Percentiles rank a stretch among this genome's conserved stretches.
Evolutionary conservation across 169 alveolate species (phyloP).

Genomic region (Theileria orientalis): DNA sequence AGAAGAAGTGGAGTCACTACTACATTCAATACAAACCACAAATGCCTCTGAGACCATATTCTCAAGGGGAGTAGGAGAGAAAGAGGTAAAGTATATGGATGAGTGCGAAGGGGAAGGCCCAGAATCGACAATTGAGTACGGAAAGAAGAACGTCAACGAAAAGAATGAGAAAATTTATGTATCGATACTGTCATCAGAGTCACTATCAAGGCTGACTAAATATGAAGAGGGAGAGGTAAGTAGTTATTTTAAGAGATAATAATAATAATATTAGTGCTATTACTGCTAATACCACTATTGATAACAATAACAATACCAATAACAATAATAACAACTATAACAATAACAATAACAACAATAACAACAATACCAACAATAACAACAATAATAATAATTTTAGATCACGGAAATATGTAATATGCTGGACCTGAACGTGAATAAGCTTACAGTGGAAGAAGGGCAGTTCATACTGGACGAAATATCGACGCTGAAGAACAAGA

Average conservation of each 20-base stretch:
- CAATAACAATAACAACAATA: no score
- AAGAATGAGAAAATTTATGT: neutral
- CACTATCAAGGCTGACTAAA: constrained; percentile 3
- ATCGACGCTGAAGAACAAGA: constrained; percentile 85
- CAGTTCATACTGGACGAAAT: constrained; percentile 88
- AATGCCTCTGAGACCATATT: neutral
- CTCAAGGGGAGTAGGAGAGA: neutral
- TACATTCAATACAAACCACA: neutral
- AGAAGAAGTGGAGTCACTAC: constrained; percentile 2
- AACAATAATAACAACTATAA: neutral
- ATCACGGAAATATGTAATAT: neutral
- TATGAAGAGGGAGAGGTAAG: neutral
- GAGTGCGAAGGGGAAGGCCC: neutral
- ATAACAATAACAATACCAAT: neutral
- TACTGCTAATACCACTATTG: no score
- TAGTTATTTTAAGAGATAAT: neutral
- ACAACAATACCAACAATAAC: neutral
- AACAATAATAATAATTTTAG: neutral
- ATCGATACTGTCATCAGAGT: constrained; percentile 2
- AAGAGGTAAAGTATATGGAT: neutral
- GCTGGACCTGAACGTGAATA: constrained; percentile 33
- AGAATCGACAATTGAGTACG: neutral
- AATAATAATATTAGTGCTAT: neutral
- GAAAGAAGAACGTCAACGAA: neutral
- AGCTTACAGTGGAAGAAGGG: constrained; percentile 68